These are phyloP conservation scores for Phaeophleospora eucalypticola DNA, from an alignment of 2,329 filamentous ascomycete genomes.

Conservation along the genomic window DNA sequence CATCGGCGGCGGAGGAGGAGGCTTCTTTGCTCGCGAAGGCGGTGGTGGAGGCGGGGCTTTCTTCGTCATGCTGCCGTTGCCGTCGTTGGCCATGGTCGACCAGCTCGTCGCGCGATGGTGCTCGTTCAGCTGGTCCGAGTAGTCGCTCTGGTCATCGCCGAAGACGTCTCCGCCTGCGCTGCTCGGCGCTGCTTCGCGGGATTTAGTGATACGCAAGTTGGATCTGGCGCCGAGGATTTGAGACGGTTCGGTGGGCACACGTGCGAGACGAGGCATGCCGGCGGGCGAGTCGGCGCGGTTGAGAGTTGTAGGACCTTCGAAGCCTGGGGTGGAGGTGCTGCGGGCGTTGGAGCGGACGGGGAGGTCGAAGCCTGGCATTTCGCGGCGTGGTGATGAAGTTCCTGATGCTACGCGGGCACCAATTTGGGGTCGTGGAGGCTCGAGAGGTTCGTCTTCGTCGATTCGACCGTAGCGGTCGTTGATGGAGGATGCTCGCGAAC, in stretches of 20 bases:
- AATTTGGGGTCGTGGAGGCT: conserved; percentile 52
- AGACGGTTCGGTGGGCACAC: conserved; percentile 53
- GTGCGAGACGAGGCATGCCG: conserved; percentile 44
- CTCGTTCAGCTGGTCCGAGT: conserved; percentile 40
- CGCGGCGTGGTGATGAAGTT: conserved; percentile 40
- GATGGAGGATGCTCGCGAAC: conserved; percentile 60
- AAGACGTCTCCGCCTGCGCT: conserved; percentile 44
- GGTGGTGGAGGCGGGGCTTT: conserved; percentile 61
- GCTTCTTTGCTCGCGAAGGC: conserved; percentile 57
- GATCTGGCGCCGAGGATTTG: conserved; percentile 46
- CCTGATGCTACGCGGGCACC: conserved; percentile 42
- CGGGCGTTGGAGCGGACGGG: conserved; percentile 48
- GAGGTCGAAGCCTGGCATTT: conserved; percentile 41
- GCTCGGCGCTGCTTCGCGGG: conserved; percentile 28
- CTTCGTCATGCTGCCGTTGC: conserved; percentile 43
- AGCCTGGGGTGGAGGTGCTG: conserved; percentile 45
- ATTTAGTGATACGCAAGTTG: conserved; percentile 41
- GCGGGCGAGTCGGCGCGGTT: conserved; percentile 49
- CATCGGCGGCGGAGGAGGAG: conserved; percentile 57
- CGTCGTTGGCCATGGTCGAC: conserved; percentile 28
- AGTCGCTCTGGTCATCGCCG: conserved; percentile 49
- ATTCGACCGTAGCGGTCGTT: conserved; percentile 53
- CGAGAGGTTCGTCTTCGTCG: conserved; percentile 52
- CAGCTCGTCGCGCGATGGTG: conserved; percentile 48
- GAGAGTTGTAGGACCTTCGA: conserved; percentile 51